phyloP scores from a whole-genome alignment of 164 flowering plant genomes.

The Magnolia kwangsiensis region DNA sequence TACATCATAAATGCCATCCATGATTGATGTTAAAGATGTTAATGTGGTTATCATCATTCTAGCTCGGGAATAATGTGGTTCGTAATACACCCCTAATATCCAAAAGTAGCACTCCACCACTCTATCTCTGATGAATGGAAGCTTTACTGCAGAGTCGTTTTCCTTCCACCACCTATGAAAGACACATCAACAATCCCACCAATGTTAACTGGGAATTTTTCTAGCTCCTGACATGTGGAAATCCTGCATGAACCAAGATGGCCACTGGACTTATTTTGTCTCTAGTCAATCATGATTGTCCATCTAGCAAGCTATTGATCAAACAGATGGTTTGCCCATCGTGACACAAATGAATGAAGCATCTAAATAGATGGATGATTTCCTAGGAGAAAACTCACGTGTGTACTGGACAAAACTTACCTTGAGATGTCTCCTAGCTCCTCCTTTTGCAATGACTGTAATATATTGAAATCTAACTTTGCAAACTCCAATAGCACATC shows the following conservation, averaged over 20 bases:
- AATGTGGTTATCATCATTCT: not conserved
- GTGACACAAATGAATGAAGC: too few species aligned
- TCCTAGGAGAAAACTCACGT: too few species aligned
- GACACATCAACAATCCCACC: not conserved
- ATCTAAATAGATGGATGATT: too few species aligned
- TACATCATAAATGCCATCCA: conserved; percentile 13
- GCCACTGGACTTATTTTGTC: too few species aligned
- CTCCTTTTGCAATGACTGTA: conserved; percentile 35
- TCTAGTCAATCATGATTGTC: too few species aligned
- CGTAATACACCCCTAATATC: conserved; percentile 5
- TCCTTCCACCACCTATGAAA: conserved; percentile 12
- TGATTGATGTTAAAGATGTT: not conserved
- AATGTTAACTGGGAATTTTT: too few species aligned
- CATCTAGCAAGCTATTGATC: too few species aligned
- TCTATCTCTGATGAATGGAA: conserved; percentile 12
- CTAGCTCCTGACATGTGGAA: too few species aligned
- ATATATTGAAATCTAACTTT: conserved; percentile 43
- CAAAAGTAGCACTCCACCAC: conserved; percentile 14
- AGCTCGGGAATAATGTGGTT: conserved; percentile 1
- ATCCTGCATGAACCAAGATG: too few species aligned
- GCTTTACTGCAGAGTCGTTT: not conserved
- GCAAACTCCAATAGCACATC: conserved; percentile 32
- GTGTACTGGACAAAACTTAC: conserved; percentile 19
- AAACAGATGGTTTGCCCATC: too few species aligned
- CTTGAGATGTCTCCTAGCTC: conserved; percentile 34